Evolutionary conservation across 208 protist species (phyloP).

Genomic region (Crithidia sp.): DNA sequence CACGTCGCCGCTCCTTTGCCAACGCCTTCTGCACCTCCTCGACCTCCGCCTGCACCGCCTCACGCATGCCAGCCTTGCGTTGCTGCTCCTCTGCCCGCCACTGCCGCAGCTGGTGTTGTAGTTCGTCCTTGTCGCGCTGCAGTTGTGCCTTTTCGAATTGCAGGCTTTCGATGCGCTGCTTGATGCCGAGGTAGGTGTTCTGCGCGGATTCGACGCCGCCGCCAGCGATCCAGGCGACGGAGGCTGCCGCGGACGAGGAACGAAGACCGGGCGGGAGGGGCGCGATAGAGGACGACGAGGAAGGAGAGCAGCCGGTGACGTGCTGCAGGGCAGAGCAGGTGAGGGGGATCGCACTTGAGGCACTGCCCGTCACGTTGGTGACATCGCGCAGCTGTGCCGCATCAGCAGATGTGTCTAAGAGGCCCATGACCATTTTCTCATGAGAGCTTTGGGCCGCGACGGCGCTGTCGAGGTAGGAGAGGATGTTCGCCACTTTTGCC

Average conservation of each 20-base stretch:
- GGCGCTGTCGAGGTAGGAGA: conserved; percentile 80
- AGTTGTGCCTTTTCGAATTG: conserved; percentile 79
- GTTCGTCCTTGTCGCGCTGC: conserved; percentile 71
- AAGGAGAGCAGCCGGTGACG: conserved; percentile 28
- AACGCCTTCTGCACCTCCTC: conserved; percentile 49
- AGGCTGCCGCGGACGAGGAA: neutral
- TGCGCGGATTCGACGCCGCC: conserved; percentile 45
- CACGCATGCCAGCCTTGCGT: conserved; percentile 39
- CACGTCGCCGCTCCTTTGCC: conserved; percentile 34
- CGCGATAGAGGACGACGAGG: conserved; percentile 25
- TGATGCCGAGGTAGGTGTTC: conserved; percentile 80
- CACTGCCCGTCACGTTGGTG: conserved; percentile 17
- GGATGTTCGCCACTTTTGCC: conserved; percentile 85
- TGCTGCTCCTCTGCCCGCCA: conserved; percentile 47
- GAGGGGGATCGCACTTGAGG: conserved; percentile 34
- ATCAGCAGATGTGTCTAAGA: neutral
- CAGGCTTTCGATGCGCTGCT: conserved; percentile 77
- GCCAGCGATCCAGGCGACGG: conserved; percentile 26
- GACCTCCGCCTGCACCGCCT: conserved; percentile 45
- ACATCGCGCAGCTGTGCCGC: conserved; percentile 9
- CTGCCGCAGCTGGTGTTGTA: conserved; percentile 47
- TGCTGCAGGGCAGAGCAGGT: conserved; percentile 41
- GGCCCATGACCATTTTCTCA: neutral
- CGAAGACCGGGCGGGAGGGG: neutral
- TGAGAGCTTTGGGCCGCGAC: neutral